Base-by-base conservation (phyloP, 2,329 filamentous ascomycete species). In the Ilyonectria mors-panacis region DNA sequence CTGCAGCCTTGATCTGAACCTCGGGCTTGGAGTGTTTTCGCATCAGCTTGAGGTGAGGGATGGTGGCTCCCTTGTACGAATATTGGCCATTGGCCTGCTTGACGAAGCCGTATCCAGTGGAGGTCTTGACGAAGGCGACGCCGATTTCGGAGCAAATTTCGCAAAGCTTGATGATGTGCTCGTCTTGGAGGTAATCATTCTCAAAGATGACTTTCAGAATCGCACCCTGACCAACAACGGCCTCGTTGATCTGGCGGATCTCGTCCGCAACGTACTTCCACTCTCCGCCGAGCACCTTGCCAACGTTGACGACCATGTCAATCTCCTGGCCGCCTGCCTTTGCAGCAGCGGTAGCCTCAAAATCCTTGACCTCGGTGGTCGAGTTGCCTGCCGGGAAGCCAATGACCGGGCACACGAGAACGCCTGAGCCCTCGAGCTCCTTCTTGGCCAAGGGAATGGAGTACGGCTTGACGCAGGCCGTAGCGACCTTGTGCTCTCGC, bases 181-280 rank as follows among this genome's bases (percentile, higher is more conserved):
- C 73, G 0, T 86, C 79, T 2, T 80, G 30, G 0, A 90, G 81
- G 67, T 85, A 90, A 72, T 89, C 87, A 70, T 88, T 90, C 71
- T 91, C 88, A 62, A 91, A 90, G 55, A 90, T 91, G 57, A 90
- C 87, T 73, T 91, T 91, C 7, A 90, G 79, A 1, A 83, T 79
- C 0, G 83, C 85, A 0, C 83, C 83, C 7, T 79, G 63, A n/a
- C 75, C 72, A 1, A 75, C 72, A 3, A 89, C 87, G 0, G 80
- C 82, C 0, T 82, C 73, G 69, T 90, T 89, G 67, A 91, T 78
- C 33, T 76, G 73, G 1, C 77, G 73, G 55, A 91, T 87, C 72
- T 91, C 88, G 6, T 82, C 75, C 0, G 76, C 71, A 13, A 90
- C 86, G 67, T 89, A 90, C 7, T 81, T 81, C 87, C 88, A 90